phyloP scores from a whole-genome alignment of 805 yeast genomes.

The Starmerella vaccinii region DNA sequence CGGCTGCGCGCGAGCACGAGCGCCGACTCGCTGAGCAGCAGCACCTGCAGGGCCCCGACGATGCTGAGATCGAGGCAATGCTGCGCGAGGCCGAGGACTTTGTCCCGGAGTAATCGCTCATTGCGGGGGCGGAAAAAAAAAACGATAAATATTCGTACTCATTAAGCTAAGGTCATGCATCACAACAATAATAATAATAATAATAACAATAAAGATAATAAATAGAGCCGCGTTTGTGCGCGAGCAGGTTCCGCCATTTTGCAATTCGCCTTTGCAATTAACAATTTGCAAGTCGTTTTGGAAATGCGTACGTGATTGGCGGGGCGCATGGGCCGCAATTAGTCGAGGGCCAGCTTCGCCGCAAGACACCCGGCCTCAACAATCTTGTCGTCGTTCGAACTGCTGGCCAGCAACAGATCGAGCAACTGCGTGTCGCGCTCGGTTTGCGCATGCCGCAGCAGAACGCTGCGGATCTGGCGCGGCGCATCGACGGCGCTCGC shows the following conservation, averaged over 20 bases:
- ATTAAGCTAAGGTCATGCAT: no score
- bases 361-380: constrained; percentile 11
- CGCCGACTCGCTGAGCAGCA: not conserved
- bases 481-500: constrained; percentile 6
- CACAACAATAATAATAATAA: no score
- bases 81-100: constrained; percentile 7
- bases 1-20: constrained; percentile 1
- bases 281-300: no score
- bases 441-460: constrained; percentile 11
- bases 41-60: not conserved
- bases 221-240: no score
- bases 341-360: constrained; percentile 12
- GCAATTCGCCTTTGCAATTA: no score
- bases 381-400: constrained; percentile 5
- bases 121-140: no score
- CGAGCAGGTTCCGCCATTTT: no score
- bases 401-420: constrained; percentile 7
- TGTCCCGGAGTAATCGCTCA: not conserved
- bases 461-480: constrained; percentile 12
- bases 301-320: no score
- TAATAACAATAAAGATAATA: no score
- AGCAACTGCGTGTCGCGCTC: constrained; percentile 4
- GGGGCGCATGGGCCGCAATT: no score
- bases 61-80: constrained; percentile 6
- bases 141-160: no score